Percentiles rank a stretch among this genome's conserved stretches.
Evolutionary conservation across 2,329 filamentous ascomycete genomes (phyloP).

Genomic region (Aspergillus brunneoviolaceus): DNA sequence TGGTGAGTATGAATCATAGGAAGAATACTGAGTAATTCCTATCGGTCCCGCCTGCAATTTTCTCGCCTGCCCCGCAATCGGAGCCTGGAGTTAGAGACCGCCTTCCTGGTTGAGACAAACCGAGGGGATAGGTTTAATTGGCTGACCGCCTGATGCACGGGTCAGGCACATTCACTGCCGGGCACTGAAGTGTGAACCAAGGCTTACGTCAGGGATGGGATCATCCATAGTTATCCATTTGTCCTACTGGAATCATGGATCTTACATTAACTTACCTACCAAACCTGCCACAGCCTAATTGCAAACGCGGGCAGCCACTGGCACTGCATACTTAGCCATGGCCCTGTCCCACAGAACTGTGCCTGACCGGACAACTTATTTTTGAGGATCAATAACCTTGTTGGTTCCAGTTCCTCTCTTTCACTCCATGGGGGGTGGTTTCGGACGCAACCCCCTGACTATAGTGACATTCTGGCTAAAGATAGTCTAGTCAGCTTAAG

Average conservation of each 20-base stretch:
- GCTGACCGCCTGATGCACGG: neutral
- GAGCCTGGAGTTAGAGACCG: neutral
- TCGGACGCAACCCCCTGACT: neutral
- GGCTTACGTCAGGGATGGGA: neutral
- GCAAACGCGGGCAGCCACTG: neutral
- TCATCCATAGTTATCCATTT: neutral
- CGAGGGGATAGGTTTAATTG: neutral
- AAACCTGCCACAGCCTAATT: neutral
- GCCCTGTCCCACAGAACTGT: too few species aligned
- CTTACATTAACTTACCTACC: neutral
- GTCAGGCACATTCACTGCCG: neutral
- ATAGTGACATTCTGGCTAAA: neutral
- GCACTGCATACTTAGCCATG: neutral
- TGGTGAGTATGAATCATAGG: conserved; percentile 18
- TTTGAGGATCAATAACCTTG: too few species aligned
- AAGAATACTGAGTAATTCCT: too few species aligned
- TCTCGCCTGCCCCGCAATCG: conserved; percentile 6
- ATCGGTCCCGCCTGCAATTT: conserved; percentile 2
- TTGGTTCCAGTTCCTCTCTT: too few species aligned
- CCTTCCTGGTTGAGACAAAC: neutral
- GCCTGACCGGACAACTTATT: too few species aligned
- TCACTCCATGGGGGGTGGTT: neutral
- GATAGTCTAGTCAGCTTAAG: neutral
- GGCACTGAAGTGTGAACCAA: neutral
- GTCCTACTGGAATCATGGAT: too few species aligned